Evolutionary conservation across 768 basidiomycete genomes (phyloP).

Genomic region (Infundibulicybe gibba): DNA sequence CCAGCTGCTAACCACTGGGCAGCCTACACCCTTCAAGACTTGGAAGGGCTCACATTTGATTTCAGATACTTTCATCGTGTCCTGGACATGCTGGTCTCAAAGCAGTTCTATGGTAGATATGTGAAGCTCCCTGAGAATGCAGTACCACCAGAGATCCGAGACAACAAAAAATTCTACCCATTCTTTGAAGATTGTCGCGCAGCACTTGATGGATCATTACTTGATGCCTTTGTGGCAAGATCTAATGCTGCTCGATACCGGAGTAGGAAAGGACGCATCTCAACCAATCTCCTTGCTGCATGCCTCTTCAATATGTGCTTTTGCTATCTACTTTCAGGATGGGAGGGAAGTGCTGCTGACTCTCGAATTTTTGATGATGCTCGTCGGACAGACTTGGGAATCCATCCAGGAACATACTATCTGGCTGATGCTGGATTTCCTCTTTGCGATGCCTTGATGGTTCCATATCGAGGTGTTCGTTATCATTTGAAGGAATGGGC

Average conservation of each 20-base stretch:
- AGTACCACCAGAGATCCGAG: constrained; percentile 14
- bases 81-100: constrained; percentile 9
- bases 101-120: constrained; percentile 17
- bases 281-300: constrained; percentile 27
- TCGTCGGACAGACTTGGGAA: constrained; percentile 8
- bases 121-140: constrained; percentile 13
- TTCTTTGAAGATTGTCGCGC: constrained; percentile 20
- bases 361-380: constrained; percentile 20
- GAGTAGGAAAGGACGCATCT: constrained; percentile 23
- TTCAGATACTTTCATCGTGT: constrained; percentile 12
- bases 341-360: constrained; percentile 32
- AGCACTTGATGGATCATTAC: constrained; percentile 23
- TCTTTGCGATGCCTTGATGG: constrained; percentile 17
- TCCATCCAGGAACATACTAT: constrained; percentile 15
- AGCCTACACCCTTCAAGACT: not conserved
- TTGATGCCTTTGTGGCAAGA: constrained; percentile 16
- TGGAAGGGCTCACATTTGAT: not conserved
- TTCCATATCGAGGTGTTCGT: constrained; percentile 19
- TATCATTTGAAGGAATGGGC: constrained; percentile 23
- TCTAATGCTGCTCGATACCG: constrained; percentile 12
- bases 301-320: constrained; percentile 24
- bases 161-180: constrained; percentile 19
- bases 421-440: constrained; percentile 20
- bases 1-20: too few relatives aligned
- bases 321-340: constrained; percentile 25